Base-by-base conservation (phyloP, 305 asterid species). In the Petunia hybrid region DNA sequence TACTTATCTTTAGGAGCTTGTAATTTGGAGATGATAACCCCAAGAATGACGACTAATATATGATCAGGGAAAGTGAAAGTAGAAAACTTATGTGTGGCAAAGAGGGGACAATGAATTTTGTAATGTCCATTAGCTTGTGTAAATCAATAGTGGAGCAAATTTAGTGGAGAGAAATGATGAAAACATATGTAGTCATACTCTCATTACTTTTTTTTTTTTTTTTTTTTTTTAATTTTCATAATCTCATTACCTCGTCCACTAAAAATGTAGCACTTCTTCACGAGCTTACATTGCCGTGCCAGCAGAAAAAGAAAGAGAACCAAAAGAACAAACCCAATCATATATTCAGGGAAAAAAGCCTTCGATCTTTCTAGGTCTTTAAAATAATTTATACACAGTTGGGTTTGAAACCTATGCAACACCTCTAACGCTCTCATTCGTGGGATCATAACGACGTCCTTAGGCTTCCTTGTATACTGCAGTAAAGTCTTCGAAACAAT, bases 181-280 rank as follows among this genome's bases (percentile, higher is more conserved):
- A 51, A 4, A 57, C 2, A 7, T 14, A 64, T 12, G 12, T 64
- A 1, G 22, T 10, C 70, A 66, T 40, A 40, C 12, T n/a, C n/a
- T n/a, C n/a, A n/a, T n/a, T n/a, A n/a, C n/a, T n/a, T n/a, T n/a
- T n/a, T n/a, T n/a, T n/a, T n/a, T n/a, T n/a, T n/a, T n/a, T n/a
- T n/a, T n/a, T n/a, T n/a, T n/a, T n/a, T n/a, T n/a, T n/a, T n/a
- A n/a, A n/a, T n/a, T n/a, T n/a, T n/a, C 22, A 38, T 48, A 46
- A 31, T 71, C 43, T 48, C 51, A 12, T 71, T 61, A 71, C 61
- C 35, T 71, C 60, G 48, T 46, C 77, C 77, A 71, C 56, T 46
- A 46, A 46, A n/a, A n/a, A 31, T 5, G 76, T n/a, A 71, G 35
- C 9, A 46, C 61, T 5, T 71, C 1, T 5, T 48, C 60, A 42